Evolutionary conservation across 352 stramenopile genomes (phyloP), one percentile per base, ranked within the genome.

Genomic region (Peronospora tabacina): DNA sequence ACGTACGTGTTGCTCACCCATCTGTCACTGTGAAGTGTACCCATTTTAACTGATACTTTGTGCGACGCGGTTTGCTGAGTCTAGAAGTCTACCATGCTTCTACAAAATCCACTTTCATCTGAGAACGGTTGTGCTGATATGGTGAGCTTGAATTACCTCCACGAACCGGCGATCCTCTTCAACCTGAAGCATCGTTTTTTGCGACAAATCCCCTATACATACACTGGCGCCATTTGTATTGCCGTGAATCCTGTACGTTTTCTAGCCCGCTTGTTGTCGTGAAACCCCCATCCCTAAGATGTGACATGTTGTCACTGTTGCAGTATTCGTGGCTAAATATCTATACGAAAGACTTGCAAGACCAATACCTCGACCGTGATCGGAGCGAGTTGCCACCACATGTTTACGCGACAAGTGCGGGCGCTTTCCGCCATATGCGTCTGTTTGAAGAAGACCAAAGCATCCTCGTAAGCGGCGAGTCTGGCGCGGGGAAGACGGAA

Each of bases 141-240:
- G 85, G 76, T 88, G 45, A 86, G 70, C 47, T 75, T 95, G 34
- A 90, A 89, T 64, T 93, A 95, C 59, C 70, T 97, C 26, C 88
- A 97, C 60, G 87, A 96, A 68, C 82, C 88, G 3, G 85, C 85
- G 24, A 95, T 97, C 44, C 66, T 97, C 17, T 96, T 85, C 68
- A 97, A 96, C 70, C 73, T 97, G 30, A 85, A 91, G 61, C 65
- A 81, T 44, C 78, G 88, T 41, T 95, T 94, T 64, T 70, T 93
- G 55, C 67, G 69, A 44, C 70, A 87, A 44, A 83, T 95, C 56
- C 95, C 95, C 0, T 99, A 99, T 75, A 98, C 95, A 38, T 95
- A 96, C 63, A 97, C 95, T 15, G 94, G 94, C 34, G 85, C 97
- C 17, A 98, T 98, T 70, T 93, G 97, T 59, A 97, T 99, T 52